Evolutionary conservation across 1,284 basidiomycete genomes (phyloP).

Genomic region (Cryptococcus amylolentus): DNA sequence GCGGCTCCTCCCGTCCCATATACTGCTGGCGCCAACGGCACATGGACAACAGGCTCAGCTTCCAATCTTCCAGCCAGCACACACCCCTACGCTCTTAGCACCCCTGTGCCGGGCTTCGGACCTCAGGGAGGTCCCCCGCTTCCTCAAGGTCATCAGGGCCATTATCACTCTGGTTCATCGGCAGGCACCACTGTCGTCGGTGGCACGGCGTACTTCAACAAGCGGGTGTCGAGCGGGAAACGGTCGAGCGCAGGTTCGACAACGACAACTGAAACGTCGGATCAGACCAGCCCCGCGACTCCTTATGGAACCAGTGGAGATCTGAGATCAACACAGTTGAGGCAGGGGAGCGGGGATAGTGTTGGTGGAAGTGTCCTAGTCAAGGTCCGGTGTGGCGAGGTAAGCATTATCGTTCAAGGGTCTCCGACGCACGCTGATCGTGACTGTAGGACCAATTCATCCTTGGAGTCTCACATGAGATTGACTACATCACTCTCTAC

Average conservation of each 20-base stretch:
- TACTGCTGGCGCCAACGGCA: conserved; percentile 4
- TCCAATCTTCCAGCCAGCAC: not conserved
- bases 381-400: conserved; percentile 54
- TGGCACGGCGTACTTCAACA: conserved; percentile 40
- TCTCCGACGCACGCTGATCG: not conserved
- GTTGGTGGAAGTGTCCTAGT: conserved; percentile 62
- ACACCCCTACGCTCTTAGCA: conserved; percentile 2
- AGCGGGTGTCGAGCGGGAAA: conserved; percentile 34
- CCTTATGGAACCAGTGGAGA: conserved; percentile 58
- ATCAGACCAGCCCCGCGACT: conserved; percentile 48
- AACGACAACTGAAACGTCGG: conserved; percentile 47
- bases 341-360: conserved; percentile 26
- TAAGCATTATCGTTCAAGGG: conserved; percentile 14
- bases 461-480: conserved; percentile 75
- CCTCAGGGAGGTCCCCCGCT: conserved; percentile 20
- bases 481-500: conserved; percentile 74
- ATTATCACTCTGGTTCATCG: too few relatives aligned
- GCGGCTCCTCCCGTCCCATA: conserved; percentile 23
- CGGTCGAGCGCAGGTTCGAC: conserved; percentile 44
- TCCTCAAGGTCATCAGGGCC: too few relatives aligned
- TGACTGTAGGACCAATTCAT: conserved; percentile 78
- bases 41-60: conserved; percentile 8
- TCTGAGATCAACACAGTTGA: conserved; percentile 35
- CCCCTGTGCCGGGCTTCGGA: conserved; percentile 2
- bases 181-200: conserved; percentile 26